Percentiles rank a stretch among this genome's conserved stretches.
These are phyloP conservation scores for Diddensiella caesifluorescens DNA, from an alignment of 805 yeast species.

Conservation along the genomic window DNA sequence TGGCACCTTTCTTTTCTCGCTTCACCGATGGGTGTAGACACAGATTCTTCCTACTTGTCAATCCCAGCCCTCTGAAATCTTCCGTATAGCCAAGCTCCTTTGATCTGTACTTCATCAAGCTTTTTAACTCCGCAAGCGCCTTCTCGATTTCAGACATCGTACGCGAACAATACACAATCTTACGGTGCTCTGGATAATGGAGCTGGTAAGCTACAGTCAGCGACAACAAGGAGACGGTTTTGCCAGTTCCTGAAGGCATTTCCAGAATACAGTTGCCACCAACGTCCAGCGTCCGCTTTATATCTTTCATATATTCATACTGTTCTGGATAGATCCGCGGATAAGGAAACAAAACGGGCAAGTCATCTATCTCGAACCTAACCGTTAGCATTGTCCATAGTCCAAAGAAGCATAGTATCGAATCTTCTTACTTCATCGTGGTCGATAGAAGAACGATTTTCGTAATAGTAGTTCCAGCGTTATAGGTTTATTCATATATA, in stretches of 20 bases:
- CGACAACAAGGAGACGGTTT: constrained; percentile 86
- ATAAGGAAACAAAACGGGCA: constrained; percentile 93
- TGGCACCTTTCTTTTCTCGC: constrained; percentile 81
- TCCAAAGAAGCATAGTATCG: neutral
- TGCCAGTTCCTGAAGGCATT: constrained; percentile 99
- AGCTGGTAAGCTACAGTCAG: constrained; percentile 92
- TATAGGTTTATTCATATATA: neutral
- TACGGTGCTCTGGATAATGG: constrained; percentile 87
- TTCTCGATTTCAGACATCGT: constrained; percentile 99
- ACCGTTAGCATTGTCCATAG: neutral
- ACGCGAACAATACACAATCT: constrained; percentile 96
- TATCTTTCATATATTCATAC: constrained; percentile 95
- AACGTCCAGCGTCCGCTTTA: constrained; percentile 86
- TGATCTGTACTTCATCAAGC: constrained; percentile 80
- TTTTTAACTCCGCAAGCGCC: constrained; percentile 85
- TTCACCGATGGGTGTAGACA: constrained; percentile 87
- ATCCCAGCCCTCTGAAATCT: constrained; percentile 89
- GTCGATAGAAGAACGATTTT: neutral
- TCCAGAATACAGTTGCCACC: constrained; percentile 96
- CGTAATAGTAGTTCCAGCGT: too few species aligned
- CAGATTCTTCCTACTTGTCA: constrained; percentile 89
- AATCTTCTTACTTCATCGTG: constrained; percentile 1
- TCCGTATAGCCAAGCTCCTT: constrained; percentile 80
- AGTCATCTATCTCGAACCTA: constrained; percentile 88
- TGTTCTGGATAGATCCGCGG: constrained; percentile 98